Percentiles rank a stretch among this genome's conserved stretches.
phyloP scores from a whole-genome alignment of 2,329 filamentous ascomycete species.

The Sphaerostilbella broomeana region DNA sequence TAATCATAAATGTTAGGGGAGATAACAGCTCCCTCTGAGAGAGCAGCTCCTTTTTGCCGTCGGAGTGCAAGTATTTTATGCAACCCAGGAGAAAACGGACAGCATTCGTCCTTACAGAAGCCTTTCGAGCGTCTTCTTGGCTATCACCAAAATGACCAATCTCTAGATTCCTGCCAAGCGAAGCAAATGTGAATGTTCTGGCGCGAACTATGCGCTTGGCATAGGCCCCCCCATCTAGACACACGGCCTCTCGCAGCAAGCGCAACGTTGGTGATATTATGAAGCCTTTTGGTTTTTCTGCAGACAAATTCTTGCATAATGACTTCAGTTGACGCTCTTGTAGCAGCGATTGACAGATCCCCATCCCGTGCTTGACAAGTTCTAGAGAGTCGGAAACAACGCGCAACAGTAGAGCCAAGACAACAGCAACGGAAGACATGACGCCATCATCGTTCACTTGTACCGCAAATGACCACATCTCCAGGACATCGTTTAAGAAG shows the following conservation, averaged over 20 bases:
- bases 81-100: conserved; percentile 74
- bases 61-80: conserved; percentile 68
- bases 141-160: conserved; percentile 53
- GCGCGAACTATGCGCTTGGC: conserved; percentile 72
- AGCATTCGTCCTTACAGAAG: conserved; percentile 77
- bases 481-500: conserved; percentile 72
- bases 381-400: conserved; percentile 68
- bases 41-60: conserved; percentile 75
- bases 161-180: conserved; percentile 72
- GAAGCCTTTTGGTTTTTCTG: conserved; percentile 76
- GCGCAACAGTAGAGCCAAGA: conserved; percentile 74
- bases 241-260: conserved; percentile 76
- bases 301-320: conserved; percentile 69
- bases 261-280: conserved; percentile 84
- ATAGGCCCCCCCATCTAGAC: conserved; percentile 76
- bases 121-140: conserved; percentile 59
- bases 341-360: conserved; percentile 74
- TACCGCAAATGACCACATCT: conserved; percentile 79
- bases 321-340: conserved; percentile 76
- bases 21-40: conserved; percentile 74
- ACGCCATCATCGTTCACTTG: conserved; percentile 75
- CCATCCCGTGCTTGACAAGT: conserved; percentile 66
- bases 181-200: conserved; percentile 71
- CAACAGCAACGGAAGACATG: conserved; percentile 72
- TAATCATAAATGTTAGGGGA: conserved; percentile 72